Evolutionary conservation across 129 eudicot species (phyloP), one percentile per base, ranked within the genome.

Genomic region (Saposhnikovia divaricata): DNA sequence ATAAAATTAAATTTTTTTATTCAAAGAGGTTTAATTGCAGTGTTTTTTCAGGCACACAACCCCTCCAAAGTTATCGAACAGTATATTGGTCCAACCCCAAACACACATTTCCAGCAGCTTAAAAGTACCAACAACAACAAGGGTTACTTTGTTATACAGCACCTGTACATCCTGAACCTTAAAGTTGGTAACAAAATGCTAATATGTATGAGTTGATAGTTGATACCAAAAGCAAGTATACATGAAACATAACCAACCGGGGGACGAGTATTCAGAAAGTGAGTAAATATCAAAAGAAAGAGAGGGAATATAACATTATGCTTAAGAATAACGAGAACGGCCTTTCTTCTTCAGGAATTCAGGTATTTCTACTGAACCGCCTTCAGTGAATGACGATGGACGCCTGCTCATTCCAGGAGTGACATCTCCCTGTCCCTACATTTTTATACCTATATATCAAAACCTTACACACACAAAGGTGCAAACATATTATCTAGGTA

Each of bases 271-370:
- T 19, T 71, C n/a, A 18, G 46, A 71, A 71, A 37, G 15, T 10
- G 74, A 5, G 44, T 34, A 38, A 34, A 6, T 15, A 27, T 34
- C 40, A 11, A 65, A 27, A 65, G 5, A 11, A 65, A 2, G 28
- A 14, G 28, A 19, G 4, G 31, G 75, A 45, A 46, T n/a, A 73
- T 73, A 12, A n/a, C 55, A 46, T 27, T 78, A 95, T 72, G 97
- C 98, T 86, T 97, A 87, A 5, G 96, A 96, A 70, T 89, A 95
- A 80, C 94, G 97, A 46, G 99, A 89, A 46, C 95, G 94, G 53
- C 96, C 99, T 85, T 95, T 95, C 85, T 87, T 95, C 88, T 90
- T 89, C 73, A 95, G 74, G 79, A 95, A 95, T 85, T 92, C 94
- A 0, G 99, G 98, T 72, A 95, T 95, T 76, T 89, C 95, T 25